phyloP scores from a whole-genome alignment of 768 basidiomycete genomes.

The Pisolithus marmoratus region DNA sequence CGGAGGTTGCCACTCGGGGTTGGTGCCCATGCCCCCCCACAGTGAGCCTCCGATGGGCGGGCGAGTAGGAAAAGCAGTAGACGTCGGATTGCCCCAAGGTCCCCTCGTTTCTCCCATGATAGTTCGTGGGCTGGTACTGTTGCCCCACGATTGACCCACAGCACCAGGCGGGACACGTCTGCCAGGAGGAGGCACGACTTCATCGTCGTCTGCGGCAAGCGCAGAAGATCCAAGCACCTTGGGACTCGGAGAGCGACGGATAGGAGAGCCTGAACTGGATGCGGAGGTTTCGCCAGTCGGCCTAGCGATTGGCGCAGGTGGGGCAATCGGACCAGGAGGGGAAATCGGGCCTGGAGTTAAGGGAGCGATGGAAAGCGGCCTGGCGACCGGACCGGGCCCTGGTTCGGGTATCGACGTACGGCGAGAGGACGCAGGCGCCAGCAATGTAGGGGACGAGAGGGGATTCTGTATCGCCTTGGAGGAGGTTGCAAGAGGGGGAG shows the following conservation, averaged over 20 bases:
- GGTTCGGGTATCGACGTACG: conserved; percentile 39
- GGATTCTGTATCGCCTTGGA: conserved; percentile 32
- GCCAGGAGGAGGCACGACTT: conserved; percentile 54
- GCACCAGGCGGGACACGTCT: conserved; percentile 35
- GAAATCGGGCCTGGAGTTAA: conserved; percentile 70
- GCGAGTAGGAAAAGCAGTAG: conserved; percentile 30
- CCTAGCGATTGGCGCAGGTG: conserved; percentile 61
- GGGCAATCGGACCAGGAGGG: conserved; percentile 60
- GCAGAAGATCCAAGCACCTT: conserved; percentile 76
- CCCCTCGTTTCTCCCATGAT: conserved; percentile 34
- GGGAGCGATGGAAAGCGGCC: conserved; percentile 30
- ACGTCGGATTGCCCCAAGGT: conserved; percentile 41
- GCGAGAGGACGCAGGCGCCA: conserved; percentile 46
- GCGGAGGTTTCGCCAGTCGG: conserved; percentile 36
- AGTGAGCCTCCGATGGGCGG: conserved; percentile 32
- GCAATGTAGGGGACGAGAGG: conserved; percentile 32
- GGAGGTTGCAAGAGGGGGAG: conserved; percentile 54
- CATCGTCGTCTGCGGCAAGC: conserved; percentile 74
- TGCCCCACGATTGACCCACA: conserved; percentile 47
- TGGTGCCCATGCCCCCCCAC: conserved; percentile 38
- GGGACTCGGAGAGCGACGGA: conserved; percentile 45
- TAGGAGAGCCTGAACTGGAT: conserved; percentile 59
- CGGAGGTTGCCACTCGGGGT: conserved; percentile 47
- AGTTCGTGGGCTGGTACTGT: conserved; percentile 39
- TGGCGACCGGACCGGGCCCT: conserved; percentile 56